Conservation (phyloP, 345 rosid genomes). For the Gossypium australe region DNA sequence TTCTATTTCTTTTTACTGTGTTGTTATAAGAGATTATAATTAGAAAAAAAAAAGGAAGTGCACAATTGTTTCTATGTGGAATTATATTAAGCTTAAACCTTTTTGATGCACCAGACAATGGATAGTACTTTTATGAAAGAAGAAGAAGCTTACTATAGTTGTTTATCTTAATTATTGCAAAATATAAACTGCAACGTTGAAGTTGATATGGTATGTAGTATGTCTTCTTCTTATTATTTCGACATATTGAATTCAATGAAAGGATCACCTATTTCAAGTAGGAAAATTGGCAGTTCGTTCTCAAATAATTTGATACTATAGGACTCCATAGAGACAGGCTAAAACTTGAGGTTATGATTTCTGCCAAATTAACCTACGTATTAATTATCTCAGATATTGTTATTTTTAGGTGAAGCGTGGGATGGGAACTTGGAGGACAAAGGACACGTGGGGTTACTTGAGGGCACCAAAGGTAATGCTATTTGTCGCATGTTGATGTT, state of each 20-base stretch:
- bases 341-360: background rate
- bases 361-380: background rate
- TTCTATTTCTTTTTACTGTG: background rate
- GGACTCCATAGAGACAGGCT: background rate
- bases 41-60: background rate
- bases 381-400: slow-evolving; percentile 5
- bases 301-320: background rate
- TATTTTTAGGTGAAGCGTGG: slow-evolving; percentile 23
- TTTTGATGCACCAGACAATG: background rate
- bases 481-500: background rate
- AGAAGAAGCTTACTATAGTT: background rate
- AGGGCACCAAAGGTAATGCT: slow-evolving; percentile 35
- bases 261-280: background rate
- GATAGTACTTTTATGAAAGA: background rate
- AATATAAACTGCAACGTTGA: background rate
- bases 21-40: background rate
- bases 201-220: background rate
- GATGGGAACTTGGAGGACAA: slow-evolving; percentile 28
- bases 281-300: background rate
- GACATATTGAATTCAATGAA: background rate
- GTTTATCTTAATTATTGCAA: background rate
- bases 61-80: background rate
- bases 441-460: slow-evolving; percentile 23
- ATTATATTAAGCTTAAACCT: background rate
- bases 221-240: background rate